phyloP scores from a whole-genome alignment of 805 yeast species.

The Tanozyma kutaoensis region DNA sequence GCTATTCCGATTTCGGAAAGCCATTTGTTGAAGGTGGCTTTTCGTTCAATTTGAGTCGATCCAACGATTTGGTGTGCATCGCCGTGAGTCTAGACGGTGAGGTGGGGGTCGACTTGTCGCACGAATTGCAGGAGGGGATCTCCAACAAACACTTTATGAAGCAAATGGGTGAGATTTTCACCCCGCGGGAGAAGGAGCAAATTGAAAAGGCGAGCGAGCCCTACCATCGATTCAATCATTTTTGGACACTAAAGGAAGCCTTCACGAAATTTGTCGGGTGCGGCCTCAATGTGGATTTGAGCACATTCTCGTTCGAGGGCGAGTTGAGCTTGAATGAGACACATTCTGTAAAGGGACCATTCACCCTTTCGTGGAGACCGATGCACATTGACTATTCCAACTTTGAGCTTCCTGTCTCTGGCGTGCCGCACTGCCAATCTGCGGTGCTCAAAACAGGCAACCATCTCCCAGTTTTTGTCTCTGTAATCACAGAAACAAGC shows the following conservation, averaged over 20 bases:
- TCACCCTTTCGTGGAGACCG: no score
- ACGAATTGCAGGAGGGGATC: constrained; percentile 12
- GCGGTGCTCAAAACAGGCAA: no score
- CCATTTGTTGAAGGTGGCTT: constrained; percentile 27
- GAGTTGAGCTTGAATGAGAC: no score
- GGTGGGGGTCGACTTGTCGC: constrained; percentile 26
- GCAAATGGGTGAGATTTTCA: constrained; percentile 30
- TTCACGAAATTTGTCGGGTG: constrained; percentile 54
- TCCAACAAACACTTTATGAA: constrained; percentile 14
- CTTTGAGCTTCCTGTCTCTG: no score
- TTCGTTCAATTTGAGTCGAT: constrained; percentile 49
- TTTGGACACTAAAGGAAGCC: constrained; percentile 76
- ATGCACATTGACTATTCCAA: no score
- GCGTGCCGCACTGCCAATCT: no score
- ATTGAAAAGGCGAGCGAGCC: constrained; percentile 10
- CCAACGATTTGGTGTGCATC: constrained; percentile 35
- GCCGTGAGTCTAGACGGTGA: constrained; percentile 19
- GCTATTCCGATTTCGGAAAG: constrained; percentile 37
- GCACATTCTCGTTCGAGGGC: constrained; percentile 4
- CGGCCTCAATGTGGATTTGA: constrained; percentile 24
- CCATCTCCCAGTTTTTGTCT: no score
- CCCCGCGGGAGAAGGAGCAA: constrained; percentile 16
- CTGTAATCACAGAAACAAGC: no score
- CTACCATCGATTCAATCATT: constrained; percentile 29
- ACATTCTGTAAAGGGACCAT: no score